Percentiles rank a stretch among this genome's conserved stretches.
These are phyloP conservation scores for Amylostereum areolatum DNA, from an alignment of 1,284 basidiomycete genomes.

Conservation along the genomic window DNA sequence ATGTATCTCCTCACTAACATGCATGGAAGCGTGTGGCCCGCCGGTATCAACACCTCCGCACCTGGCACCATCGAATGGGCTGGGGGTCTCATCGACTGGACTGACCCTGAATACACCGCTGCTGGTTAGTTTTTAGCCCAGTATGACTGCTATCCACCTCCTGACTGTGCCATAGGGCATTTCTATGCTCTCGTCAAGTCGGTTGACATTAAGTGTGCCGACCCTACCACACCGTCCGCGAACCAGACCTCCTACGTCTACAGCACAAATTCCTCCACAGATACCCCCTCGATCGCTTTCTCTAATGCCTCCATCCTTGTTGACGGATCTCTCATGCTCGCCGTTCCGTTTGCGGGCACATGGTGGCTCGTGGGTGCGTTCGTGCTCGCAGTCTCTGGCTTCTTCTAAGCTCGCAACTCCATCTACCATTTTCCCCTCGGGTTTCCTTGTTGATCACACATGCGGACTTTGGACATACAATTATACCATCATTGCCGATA, in stretches of 20 bases:
- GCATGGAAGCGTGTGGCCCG: constrained; percentile 64
- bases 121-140: constrained; percentile 33
- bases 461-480: no score
- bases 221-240: constrained; percentile 32
- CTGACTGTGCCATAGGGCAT: constrained; percentile 30
- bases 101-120: constrained; percentile 63
- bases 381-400: background rate
- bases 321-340: constrained; percentile 10
- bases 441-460: no score
- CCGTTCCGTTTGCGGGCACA: background rate
- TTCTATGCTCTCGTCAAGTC: constrained; percentile 57
- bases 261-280: constrained; percentile 42
- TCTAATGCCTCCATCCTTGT: constrained; percentile 45
- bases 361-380: constrained; percentile 3
- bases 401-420: background rate
- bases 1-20: background rate
- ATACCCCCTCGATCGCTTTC: constrained; percentile 45
- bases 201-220: constrained; percentile 55
- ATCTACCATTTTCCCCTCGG: background rate
- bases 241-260: constrained; percentile 60
- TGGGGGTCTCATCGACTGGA: constrained; percentile 76
- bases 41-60: constrained; percentile 55
- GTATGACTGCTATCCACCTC: constrained; percentile 4
- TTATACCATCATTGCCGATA: no score
- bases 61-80: constrained; percentile 72